Base-by-base conservation (phyloP, 352 stramenopile genomes). In the Globisporangium polare region DNA sequence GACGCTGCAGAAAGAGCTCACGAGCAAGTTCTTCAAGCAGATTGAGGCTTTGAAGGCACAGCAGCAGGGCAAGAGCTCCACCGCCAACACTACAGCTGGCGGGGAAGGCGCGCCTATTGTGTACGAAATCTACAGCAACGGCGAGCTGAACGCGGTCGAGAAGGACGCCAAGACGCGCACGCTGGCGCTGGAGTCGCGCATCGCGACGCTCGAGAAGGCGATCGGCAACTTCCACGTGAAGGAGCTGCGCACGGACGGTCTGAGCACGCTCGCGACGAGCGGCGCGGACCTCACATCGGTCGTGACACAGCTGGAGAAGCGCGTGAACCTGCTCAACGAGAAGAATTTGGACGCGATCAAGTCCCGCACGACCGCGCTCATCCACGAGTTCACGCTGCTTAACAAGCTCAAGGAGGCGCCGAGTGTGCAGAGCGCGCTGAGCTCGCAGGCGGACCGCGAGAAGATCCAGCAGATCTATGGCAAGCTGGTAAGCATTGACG, bases 91-190 rank as follows among this genome's bases (percentile, higher is more conserved):
- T 10, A 41, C 33, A 13, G 18, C 15, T 31, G 27, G 37, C n/a
- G 63, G 54, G 6, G 62, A 68, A 13, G 20, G 41, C 35, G 72
- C 79, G 5, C 71, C 76, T 3, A 87, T 92, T 53, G 75, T 90
- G 54, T 92, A 92, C 67, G 83, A 92, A 66, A 88, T 92, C 51
- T 92, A 80, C 74, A 90, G 77, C 67, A 90, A 83, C 43, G 80
- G 80, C 17, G 83, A 92, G 69, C 63, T 89, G 31, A 83, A 89
- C 61, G 75, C 77, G 8, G 72, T 88, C 13, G 83, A 90, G 43
- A 69, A 70, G n/a, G 80, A 89, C 50, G 78, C 78, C 33, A 88
- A 87, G 63, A 72, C 75, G 52, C 80, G 83, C 2, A 65, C 88
- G 55, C 58, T 83, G 45, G 69, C 71, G 45, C 72, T 92, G 37